Percentiles rank a stretch among this genome's conserved stretches.
These are phyloP conservation scores for Albizia julibrissin DNA, from an alignment of 306 rosid genomes.

Conservation along the genomic window DNA sequence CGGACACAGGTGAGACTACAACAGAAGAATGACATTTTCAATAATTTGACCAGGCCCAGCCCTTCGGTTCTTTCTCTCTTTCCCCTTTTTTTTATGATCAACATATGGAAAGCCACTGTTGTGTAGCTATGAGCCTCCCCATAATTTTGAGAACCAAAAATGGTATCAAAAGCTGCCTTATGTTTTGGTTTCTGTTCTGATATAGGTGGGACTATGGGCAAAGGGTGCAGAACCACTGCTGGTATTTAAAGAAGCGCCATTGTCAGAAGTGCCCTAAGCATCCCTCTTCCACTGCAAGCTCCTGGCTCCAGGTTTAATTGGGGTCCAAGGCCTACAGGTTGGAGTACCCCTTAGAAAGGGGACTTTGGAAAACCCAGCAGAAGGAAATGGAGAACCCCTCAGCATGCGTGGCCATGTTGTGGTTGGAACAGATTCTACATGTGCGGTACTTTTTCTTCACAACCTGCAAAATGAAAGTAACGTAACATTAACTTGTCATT, in stretches of 20 bases:
- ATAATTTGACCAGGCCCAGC: constrained; percentile 24
- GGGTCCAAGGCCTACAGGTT: constrained; percentile 67
- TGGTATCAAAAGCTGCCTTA: constrained; percentile 51
- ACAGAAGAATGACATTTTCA: constrained; percentile 36
- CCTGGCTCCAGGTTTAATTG: constrained; percentile 70
- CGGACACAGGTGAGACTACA: constrained; percentile 83
- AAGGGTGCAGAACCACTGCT: constrained; percentile 39
- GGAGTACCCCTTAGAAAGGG: constrained; percentile 77
- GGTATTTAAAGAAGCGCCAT: constrained; percentile 43
- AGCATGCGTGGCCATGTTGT: constrained; percentile 65
- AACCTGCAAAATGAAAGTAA: constrained; percentile 53
- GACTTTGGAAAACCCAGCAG: constrained; percentile 68
- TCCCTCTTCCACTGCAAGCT: constrained; percentile 97
- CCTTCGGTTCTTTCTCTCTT: not conserved
- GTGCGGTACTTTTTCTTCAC: constrained; percentile 71
- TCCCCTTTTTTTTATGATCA: not conserved
- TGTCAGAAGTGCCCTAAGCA: constrained; percentile 58
- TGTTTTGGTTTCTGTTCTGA: constrained; percentile 85
- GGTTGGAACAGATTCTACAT: constrained; percentile 57
- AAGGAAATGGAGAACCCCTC: constrained; percentile 60
- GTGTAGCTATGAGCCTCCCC: not conserved
- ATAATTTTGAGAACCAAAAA: constrained; percentile 25
- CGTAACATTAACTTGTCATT: constrained; percentile 1
- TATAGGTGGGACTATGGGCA: constrained; percentile 77
- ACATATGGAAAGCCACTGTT: constrained; percentile 14